Percentiles rank a stretch among this genome's conserved stretches.
Evolutionary conservation across 768 basidiomycete species (phyloP).

Genomic region (Rhizopogon vulgaris): DNA sequence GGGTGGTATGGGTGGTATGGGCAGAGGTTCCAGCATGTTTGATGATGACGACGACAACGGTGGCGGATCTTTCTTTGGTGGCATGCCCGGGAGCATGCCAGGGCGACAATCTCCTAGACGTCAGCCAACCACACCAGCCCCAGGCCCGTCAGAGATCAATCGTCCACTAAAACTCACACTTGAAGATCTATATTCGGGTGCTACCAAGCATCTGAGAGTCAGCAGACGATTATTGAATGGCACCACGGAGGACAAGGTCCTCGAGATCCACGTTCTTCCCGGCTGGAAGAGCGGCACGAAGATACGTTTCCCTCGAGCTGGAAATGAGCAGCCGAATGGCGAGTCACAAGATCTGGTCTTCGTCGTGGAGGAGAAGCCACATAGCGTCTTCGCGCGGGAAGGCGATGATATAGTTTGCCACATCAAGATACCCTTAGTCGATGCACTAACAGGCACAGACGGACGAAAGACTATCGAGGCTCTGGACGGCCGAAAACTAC

Average conservation of each 20-base stretch:
- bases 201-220: constrained; percentile 85
- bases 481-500: constrained; percentile 76
- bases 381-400: constrained; percentile 67
- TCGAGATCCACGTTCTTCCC: constrained; percentile 74
- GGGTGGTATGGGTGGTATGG: constrained; percentile 25
- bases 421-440: constrained; percentile 67
- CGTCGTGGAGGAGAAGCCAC: constrained; percentile 92
- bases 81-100: constrained; percentile 57
- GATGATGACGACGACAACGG: constrained; percentile 43
- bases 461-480: constrained; percentile 55
- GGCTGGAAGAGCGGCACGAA: constrained; percentile 98
- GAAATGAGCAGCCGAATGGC: constrained; percentile 66
- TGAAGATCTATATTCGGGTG: constrained; percentile 80
- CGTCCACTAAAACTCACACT: constrained; percentile 82
- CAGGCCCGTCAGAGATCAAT: constrained; percentile 53
- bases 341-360: constrained; percentile 91
- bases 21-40: constrained; percentile 26
- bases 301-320: constrained; percentile 81
- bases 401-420: constrained; percentile 72
- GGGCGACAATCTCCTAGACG: constrained; percentile 30
- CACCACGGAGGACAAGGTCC: constrained; percentile 75
- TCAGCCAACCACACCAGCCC: constrained; percentile 21
- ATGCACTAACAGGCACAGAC: constrained; percentile 64
- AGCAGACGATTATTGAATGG: constrained; percentile 70
- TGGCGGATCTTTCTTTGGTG: constrained; percentile 27